Evolutionary conservation across 1,139 yeast species (phyloP).

Genomic region (Saccharomyces hybrid): DNA sequence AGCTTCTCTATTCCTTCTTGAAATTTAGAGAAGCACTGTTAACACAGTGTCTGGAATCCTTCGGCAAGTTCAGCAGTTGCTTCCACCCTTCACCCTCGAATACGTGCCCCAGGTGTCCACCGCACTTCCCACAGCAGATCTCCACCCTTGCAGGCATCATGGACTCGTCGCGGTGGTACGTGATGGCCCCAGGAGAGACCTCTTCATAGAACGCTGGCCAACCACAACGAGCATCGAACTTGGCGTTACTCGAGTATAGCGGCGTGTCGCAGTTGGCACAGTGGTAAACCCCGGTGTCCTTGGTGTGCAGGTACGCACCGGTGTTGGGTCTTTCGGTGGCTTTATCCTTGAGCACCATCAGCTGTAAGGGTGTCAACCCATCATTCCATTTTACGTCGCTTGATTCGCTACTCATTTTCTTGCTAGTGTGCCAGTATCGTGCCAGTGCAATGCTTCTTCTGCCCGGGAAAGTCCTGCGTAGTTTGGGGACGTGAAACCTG

Average conservation of each 20-base stretch:
- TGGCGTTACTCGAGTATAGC: slow-evolving; percentile 67
- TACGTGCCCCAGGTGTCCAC: slow-evolving; percentile 91
- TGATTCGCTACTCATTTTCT: slow-evolving; percentile 3
- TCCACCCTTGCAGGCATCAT: slow-evolving; percentile 80
- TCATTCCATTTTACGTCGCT: slow-evolving; percentile 59
- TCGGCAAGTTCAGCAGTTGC: slow-evolving; percentile 47
- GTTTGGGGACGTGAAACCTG: background rate
- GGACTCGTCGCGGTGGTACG: slow-evolving; percentile 49
- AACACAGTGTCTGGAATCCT: slow-evolving; percentile 91
- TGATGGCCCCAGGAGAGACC: slow-evolving; percentile 62
- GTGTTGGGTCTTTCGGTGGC: slow-evolving; percentile 81
- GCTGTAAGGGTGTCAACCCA: slow-evolving; percentile 65
- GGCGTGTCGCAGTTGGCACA: slow-evolving; percentile 86
- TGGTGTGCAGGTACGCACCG: slow-evolving; percentile 53
- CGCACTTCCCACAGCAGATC: slow-evolving; percentile 82
- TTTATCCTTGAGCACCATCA: slow-evolving; percentile 64
- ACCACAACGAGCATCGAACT: slow-evolving; percentile 88
- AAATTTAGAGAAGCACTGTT: slow-evolving; percentile 77
- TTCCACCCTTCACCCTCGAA: slow-evolving; percentile 90
- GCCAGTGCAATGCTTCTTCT: background rate
- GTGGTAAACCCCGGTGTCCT: slow-evolving; percentile 53
- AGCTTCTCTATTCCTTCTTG: slow-evolving; percentile 25
- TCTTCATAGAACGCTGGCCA: slow-evolving; percentile 97
- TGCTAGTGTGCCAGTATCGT: background rate
- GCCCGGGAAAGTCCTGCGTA: background rate